These are phyloP conservation scores for Tulasnella sp. DNA, from an alignment of 768 basidiomycete genomes.

Conservation along the genomic window DNA sequence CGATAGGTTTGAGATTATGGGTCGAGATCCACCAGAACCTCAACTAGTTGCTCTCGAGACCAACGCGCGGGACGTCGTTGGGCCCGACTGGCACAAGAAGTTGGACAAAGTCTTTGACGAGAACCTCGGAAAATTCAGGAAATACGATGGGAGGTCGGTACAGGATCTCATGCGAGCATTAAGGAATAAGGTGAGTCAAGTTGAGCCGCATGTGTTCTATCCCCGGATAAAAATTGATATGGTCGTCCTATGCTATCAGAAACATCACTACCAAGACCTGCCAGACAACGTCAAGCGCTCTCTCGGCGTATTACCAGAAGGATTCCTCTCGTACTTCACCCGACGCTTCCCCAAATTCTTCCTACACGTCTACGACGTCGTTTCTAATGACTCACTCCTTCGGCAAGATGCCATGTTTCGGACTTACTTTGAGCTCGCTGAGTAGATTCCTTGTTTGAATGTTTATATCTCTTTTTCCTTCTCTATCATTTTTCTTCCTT, in stretches of 20 bases:
- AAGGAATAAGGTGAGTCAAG: conserved; percentile 73
- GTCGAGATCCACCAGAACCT: conserved; percentile 76
- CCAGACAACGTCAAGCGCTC: conserved; percentile 84
- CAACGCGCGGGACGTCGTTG: conserved; percentile 60
- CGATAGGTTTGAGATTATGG: conserved; percentile 97
- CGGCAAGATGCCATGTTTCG: conserved; percentile 83
- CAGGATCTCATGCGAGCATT: conserved; percentile 88
- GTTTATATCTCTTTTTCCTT: no score
- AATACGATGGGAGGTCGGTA: conserved; percentile 85
- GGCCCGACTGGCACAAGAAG: conserved; percentile 79
- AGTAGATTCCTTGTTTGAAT: no score
- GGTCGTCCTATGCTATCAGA: conserved; percentile 36
- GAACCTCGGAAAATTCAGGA: conserved; percentile 92
- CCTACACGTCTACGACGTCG: conserved; percentile 82
- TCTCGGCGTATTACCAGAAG: conserved; percentile 84
- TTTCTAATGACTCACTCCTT: conserved; percentile 55
- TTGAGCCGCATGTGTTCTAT: not conserved
- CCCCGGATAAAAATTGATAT: not conserved
- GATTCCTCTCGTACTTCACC: conserved; percentile 89
- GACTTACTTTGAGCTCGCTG: conserved; percentile 56
- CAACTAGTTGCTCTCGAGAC: conserved; percentile 66
- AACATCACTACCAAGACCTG: conserved; percentile 96
- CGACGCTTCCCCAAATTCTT: conserved; percentile 84
- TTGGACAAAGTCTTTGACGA: conserved; percentile 87
- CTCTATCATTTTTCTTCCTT: no score